Conservation (phyloP, 306 rosid species). For the Lathyrus oleraceus region DNA sequence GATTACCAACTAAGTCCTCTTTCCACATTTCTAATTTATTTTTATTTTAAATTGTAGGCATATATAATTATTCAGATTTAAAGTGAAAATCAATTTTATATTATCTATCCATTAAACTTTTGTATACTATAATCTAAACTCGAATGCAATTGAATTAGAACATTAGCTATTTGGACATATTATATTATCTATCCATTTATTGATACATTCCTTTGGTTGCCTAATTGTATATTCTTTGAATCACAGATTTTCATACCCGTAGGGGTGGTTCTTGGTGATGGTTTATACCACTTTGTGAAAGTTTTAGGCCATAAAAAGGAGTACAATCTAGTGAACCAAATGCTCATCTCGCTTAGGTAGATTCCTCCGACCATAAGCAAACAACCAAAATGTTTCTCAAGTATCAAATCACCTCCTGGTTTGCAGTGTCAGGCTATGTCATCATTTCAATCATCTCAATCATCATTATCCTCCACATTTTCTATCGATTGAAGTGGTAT, state of each 20-base stretch:
- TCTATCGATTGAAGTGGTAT: constrained; percentile 55
- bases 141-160: neutral
- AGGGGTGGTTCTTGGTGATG: constrained; percentile 59
- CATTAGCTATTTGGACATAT: neutral
- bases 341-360: neutral
- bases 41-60: neutral
- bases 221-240: constrained; percentile 15
- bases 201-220: constrained; percentile 1
- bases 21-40: neutral
- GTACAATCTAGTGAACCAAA: neutral
- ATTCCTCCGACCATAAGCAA: constrained; percentile 42
- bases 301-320: constrained; percentile 46
- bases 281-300: constrained; percentile 49
- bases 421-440: constrained; percentile 39
- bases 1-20: constrained; percentile 43
- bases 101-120: neutral
- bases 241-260: constrained; percentile 50
- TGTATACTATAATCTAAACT: neutral
- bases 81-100: neutral
- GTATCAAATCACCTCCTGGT: constrained; percentile 50
- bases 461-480: constrained; percentile 31
- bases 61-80: neutral
- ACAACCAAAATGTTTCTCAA: constrained; percentile 48
- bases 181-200: neutral
- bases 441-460: constrained; percentile 30